Base-by-base conservation (phyloP, 345 rosid species). In the Cardiospermum halicacabum region DNA sequence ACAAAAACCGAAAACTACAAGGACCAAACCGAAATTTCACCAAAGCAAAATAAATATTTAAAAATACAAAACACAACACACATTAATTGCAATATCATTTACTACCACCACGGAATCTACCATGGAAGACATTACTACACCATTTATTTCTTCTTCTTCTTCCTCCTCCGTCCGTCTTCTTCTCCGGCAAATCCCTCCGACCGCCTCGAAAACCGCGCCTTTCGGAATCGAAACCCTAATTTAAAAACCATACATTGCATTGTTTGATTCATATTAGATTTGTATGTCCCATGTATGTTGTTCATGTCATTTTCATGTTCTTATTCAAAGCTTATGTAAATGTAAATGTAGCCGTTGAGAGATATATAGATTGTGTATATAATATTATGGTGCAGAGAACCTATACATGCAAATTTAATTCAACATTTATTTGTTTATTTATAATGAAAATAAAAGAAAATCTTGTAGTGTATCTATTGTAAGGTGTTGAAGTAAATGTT, bases 41-140 rank as follows among this genome's bases (percentile, higher is more conserved):
- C n/a, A n/a, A n/a, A n/a, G n/a, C n/a, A n/a, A n/a, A n/a, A n/a
- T n/a, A n/a, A n/a, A n/a, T n/a, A n/a, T n/a, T n/a, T n/a, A n/a
- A n/a, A n/a, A n/a, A n/a, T n/a, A n/a, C n/a, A n/a, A n/a, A n/a
- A n/a, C n/a, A n/a, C n/a, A n/a, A n/a, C n/a, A n/a, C n/a, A n/a
- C n/a, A n/a, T 34, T 34, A 34, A 34, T 43, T 43, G n/a, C 49
- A 16, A 1, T 47, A 71, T 73, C 82, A 84, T 84, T 84, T 84
- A 84, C 84, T 77, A 31, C 22, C 74, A 68, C 88, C 88, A 84
- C 84, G 85, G 77, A 79, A 78, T 76, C 59, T 83, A 77, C 59
- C 82, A 84, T 47, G 82, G 77, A 45, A 73, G 55, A 68, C 80
- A 74, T 84, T 68, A 81, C 77, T 84, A 61, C 81, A 37, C 67